These are phyloP conservation scores for Rhodamnia argentea DNA, from an alignment of 345 rosid species.

Conservation along the genomic window DNA sequence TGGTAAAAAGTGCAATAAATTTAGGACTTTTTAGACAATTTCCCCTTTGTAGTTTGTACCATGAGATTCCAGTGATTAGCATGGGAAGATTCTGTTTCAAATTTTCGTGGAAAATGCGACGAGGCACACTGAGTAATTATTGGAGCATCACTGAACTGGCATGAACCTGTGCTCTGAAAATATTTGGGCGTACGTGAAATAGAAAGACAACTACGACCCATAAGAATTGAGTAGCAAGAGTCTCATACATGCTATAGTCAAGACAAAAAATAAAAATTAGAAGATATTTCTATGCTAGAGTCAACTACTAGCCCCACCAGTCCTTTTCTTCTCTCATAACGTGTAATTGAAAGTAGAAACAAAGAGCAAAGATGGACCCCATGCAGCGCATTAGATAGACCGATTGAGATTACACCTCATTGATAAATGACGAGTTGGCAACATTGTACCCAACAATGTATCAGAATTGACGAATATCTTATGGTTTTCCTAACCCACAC, in stretches of 20 bases:
- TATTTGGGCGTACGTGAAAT: not conserved
- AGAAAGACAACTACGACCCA: not conserved
- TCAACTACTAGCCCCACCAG: not conserved
- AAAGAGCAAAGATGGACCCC: not conserved
- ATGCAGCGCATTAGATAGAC: not conserved
- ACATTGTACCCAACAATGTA: not conserved
- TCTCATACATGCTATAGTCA: not conserved
- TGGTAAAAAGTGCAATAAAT: no score
- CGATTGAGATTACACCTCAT: not conserved
- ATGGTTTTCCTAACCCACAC: not conserved
- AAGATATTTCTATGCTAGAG: not conserved
- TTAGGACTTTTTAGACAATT: no score
- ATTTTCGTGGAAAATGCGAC: not conserved
- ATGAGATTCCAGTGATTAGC: not conserved
- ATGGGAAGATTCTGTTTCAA: not conserved
- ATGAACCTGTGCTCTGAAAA: not conserved
- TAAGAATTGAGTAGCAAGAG: not conserved
- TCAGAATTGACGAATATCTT: not conserved
- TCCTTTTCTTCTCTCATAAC: not conserved
- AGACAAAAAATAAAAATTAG: not conserved
- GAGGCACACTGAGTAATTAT: not conserved
- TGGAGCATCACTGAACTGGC: not conserved
- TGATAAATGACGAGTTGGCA: not conserved
- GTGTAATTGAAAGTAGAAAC: not conserved
- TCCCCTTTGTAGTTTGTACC: not conserved